These are phyloP conservation scores for Lachancea thermotolerans DNA, from an alignment of 805 yeast species.

Conservation along the genomic window DNA sequence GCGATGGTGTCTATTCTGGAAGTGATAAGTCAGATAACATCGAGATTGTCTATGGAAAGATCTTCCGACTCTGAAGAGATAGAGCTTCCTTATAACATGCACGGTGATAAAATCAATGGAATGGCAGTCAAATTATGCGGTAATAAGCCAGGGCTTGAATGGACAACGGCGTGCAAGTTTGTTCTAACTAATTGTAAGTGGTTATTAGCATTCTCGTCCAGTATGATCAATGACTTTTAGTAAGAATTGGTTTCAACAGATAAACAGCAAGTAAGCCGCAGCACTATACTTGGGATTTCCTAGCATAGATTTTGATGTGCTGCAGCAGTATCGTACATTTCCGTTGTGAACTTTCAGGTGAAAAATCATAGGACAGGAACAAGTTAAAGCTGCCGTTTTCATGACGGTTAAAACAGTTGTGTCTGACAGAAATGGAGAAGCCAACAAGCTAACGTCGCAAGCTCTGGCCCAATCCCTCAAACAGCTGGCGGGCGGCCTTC, in stretches of 20 bases:
- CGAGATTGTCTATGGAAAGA: slow-evolving; percentile 25
- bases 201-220: slow-evolving; percentile 73
- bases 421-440: neutral
- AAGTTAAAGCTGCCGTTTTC: too few relatives aligned
- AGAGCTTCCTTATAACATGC: slow-evolving; percentile 69
- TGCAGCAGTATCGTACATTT: too few relatives aligned
- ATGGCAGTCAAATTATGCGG: slow-evolving; percentile 65
- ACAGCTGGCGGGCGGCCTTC: slow-evolving; percentile 75
- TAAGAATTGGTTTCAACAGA: neutral
- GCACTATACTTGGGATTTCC: too few relatives aligned
- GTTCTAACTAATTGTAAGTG: slow-evolving; percentile 75
- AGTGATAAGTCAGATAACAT: slow-evolving; percentile 21
- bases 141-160: slow-evolving; percentile 57
- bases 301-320: too few relatives aligned
- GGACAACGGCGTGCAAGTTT: slow-evolving; percentile 88
- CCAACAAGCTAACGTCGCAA: neutral
- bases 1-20: slow-evolving; percentile 73
- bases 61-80: slow-evolving; percentile 26
- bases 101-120: slow-evolving; percentile 68
- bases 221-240: slow-evolving; percentile 5
- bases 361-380: too few relatives aligned
- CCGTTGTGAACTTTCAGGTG: too few relatives aligned
- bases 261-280: too few relatives aligned
- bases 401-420: too few relatives aligned
- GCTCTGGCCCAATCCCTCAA: slow-evolving; percentile 1